Evolutionary conservation across 345 rosid genomes (phyloP).

Genomic region (Noccaea caerulescens): DNA sequence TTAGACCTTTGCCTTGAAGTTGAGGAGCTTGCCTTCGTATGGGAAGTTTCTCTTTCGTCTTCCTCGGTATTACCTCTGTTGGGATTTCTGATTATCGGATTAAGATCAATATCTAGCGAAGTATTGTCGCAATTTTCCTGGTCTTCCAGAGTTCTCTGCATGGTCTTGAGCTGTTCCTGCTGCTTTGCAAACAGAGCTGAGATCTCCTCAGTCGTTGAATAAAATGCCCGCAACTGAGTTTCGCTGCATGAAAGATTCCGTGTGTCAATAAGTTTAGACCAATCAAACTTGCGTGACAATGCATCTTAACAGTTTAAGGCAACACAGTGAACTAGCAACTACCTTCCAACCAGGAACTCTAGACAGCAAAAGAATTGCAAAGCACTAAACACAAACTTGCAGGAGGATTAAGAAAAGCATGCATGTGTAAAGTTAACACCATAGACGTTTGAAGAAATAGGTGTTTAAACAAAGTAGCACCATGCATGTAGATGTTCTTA

Average conservation of each 20-base stretch:
- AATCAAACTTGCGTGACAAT: conserved; percentile 24
- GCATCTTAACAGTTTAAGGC: conserved; percentile 15
- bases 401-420: not conserved
- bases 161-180: conserved; percentile 94
- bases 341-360: conserved; percentile 12
- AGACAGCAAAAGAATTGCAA: conserved; percentile 18
- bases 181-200: conserved; percentile 74
- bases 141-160: conserved; percentile 92
- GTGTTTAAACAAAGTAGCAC: not conserved
- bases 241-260: conserved; percentile 60
- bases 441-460: conserved; percentile 7
- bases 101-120: conserved; percentile 68
- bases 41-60: conserved; percentile 42
- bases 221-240: conserved; percentile 91
- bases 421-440: conserved; percentile 1
- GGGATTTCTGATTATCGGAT: conserved; percentile 42
- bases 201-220: conserved; percentile 93
- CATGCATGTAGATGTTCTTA: conserved; percentile 43
- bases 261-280: conserved; percentile 23
- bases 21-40: conserved; percentile 54
- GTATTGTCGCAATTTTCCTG: conserved; percentile 86
- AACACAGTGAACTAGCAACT: conserved; percentile 19
- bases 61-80: conserved; percentile 41
- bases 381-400: conserved; percentile 9
- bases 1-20: conserved; percentile 56